phyloP scores from a whole-genome alignment of 164 flowering plant genomes.

The Vitis cinerea region DNA sequence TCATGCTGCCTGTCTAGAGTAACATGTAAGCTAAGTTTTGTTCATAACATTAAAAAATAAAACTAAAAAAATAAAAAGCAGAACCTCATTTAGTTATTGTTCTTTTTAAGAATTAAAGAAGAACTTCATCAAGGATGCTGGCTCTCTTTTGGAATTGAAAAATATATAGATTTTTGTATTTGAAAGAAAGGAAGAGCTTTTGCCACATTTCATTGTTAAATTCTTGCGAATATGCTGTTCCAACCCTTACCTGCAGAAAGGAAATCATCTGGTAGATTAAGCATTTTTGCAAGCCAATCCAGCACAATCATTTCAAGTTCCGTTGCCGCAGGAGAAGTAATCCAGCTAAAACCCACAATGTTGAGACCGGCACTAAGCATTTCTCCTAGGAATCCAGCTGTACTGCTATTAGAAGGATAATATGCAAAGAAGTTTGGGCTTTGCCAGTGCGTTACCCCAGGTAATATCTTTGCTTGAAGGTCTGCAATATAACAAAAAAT shows the following conservation, averaged over 20 bases:
- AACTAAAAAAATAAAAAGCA: neutral
- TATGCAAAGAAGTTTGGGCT: slow-evolving; percentile 94
- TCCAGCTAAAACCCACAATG: slow-evolving; percentile 95
- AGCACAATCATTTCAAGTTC: slow-evolving; percentile 92
- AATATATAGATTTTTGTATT: too few species aligned
- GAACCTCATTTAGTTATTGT: neutral
- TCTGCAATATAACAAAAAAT: slow-evolving; percentile 45
- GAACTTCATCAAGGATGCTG: too few species aligned
- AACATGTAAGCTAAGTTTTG: neutral
- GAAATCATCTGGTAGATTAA: slow-evolving; percentile 77
- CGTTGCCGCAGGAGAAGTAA: slow-evolving; percentile 95
- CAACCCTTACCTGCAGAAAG: slow-evolving; percentile 56
- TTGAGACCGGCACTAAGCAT: slow-evolving; percentile 93
- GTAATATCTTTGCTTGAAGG: slow-evolving; percentile 70
- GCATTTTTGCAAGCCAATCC: slow-evolving; percentile 93
- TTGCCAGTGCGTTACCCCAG: slow-evolving; percentile 98
- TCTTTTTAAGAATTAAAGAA: too few species aligned
- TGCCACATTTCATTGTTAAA: too few species aligned
- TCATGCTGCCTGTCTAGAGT: neutral
- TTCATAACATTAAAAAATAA: neutral
- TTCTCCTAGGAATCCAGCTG: slow-evolving; percentile 91
- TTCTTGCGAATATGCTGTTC: too few species aligned
- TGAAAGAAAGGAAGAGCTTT: too few species aligned
- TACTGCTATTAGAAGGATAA: slow-evolving; percentile 88
- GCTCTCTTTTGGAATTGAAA: too few species aligned